Evolutionary conservation across 192 early-diverging fungal genomes (phyloP), one percentile per base, ranked within the genome.

Genomic region (Backusella mclennaniae): DNA sequence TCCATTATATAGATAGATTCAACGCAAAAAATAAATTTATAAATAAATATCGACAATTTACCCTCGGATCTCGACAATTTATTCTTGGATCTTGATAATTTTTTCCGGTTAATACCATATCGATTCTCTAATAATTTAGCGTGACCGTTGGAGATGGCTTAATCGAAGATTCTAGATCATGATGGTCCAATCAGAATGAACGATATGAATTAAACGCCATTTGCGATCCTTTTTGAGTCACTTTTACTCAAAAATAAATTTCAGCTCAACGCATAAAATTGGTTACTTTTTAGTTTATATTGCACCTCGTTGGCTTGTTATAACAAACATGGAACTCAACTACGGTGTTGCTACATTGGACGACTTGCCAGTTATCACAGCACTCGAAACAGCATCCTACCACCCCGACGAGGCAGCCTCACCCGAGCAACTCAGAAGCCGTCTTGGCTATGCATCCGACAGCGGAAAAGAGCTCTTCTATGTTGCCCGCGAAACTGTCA

Each of bases 331-430:
- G 41, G 42, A 33, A 15, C 73, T 75, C 19, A 67, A 59, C 0
- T 75, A 39, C 35, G 15, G 36, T 15, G 15, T 21, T n/a, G 69
- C 76, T 4, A 70, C 29, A 21, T 41, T 77, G 4, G 63, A 42
- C 14, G 79, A 80, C 33, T 41, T 80, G 33, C 70, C 67, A 15
- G 53, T 52, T 7, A 46, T 80, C 5, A 42, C 14, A 17, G 36
- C 72, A 9, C 41, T 75, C 7, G 79, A 80, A 44, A 11, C 67
- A 6, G 29, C 9, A 9, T 80, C 79, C 4, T 89, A 87, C 67
- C 84, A 83, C 6, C 79, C 80, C 6, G 77, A 77, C 26, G 88
- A 89, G 71, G 82, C 85, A 1, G 88, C 85, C 21, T 76, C 84
- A 0, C 71, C 78, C 5, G 77, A 86, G 21, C 87, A 77, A 26